phyloP scores from a whole-genome alignment of 495 filamentous ascomycete genomes.

The Eremomyces bilateralis region DNA sequence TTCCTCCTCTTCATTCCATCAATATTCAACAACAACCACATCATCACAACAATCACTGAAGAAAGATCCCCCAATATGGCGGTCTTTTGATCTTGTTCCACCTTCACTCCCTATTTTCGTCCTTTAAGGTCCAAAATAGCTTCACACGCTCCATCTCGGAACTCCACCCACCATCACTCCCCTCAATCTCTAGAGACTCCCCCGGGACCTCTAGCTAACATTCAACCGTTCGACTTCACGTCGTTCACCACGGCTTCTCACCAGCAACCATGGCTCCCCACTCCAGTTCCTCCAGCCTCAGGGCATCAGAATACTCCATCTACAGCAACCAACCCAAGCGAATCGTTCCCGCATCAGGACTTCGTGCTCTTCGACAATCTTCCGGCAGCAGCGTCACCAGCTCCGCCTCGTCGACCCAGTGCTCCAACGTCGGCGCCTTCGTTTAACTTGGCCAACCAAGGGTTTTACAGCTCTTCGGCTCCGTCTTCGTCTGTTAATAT shows the following conservation, averaged over 20 bases:
- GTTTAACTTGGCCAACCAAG: constrained; percentile 15
- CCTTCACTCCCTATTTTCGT: constrained; percentile 25
- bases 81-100: constrained; percentile 26
- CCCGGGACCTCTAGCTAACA: no score
- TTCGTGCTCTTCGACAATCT: constrained; percentile 22
- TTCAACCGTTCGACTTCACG: constrained; percentile 30
- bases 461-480: constrained; percentile 18
- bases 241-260: constrained; percentile 43
- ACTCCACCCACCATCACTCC: constrained; percentile 19
- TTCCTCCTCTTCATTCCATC: no score
- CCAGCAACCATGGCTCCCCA: constrained; percentile 40
- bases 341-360: constrained; percentile 23
- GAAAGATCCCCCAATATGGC: no score
- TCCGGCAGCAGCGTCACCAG: constrained; percentile 12
- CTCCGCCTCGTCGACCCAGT: constrained; percentile 14
- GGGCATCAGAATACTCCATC: no score
- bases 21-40: no score
- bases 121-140: constrained; percentile 29
- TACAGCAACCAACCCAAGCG: no score
- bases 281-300: constrained; percentile 26
- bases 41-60: no score
- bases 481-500: constrained; percentile 16
- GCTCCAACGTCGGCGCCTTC: constrained; percentile 17
- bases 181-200: no score
- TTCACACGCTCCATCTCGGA: constrained; percentile 17